Conservation (phyloP, 768 basidiomycete species). For the Chalciporus sphaerocephalus region DNA sequence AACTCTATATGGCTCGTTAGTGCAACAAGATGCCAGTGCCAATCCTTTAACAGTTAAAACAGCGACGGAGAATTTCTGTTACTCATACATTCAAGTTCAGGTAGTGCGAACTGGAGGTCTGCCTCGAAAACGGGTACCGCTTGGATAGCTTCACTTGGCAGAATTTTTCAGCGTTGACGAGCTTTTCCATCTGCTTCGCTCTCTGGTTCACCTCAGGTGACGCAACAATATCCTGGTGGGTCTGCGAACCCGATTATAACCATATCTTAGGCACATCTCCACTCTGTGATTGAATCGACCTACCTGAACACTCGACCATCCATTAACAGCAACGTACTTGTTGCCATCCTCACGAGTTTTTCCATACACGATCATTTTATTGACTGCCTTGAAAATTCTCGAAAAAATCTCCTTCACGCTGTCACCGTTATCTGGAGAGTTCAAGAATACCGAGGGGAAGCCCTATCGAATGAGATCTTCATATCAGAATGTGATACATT, state of each 20-base stretch:
- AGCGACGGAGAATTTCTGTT: no score
- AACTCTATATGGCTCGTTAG: no score
- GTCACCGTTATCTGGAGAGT: constrained; percentile 20
- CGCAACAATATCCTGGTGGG: no score
- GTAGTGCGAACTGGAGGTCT: no score
- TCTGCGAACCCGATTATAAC: no score
- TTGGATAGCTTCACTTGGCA: constrained; percentile 11
- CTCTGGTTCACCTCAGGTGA: constrained; percentile 7
- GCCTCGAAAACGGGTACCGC: no score
- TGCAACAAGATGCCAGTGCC: no score
- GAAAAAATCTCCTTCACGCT: constrained; percentile 10
- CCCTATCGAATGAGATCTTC: constrained; percentile 11
- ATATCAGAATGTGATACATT: constrained; percentile 17
- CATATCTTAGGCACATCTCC: no score
- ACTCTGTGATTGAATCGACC: no score
- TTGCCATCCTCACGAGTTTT: constrained; percentile 18
- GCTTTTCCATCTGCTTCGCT: constrained; percentile 8
- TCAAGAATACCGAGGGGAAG: constrained; percentile 16
- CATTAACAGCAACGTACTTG: constrained; percentile 15
- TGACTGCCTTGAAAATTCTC: constrained; percentile 9
- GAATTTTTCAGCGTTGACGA: constrained; percentile 14
- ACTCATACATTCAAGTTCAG: background rate
- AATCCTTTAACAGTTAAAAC: no score
- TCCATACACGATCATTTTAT: constrained; percentile 18
- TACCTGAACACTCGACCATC: constrained; percentile 26